Evolutionary conservation across 108 stramenopile species (phyloP).

Genomic region (Cyclotella cryptica): DNA sequence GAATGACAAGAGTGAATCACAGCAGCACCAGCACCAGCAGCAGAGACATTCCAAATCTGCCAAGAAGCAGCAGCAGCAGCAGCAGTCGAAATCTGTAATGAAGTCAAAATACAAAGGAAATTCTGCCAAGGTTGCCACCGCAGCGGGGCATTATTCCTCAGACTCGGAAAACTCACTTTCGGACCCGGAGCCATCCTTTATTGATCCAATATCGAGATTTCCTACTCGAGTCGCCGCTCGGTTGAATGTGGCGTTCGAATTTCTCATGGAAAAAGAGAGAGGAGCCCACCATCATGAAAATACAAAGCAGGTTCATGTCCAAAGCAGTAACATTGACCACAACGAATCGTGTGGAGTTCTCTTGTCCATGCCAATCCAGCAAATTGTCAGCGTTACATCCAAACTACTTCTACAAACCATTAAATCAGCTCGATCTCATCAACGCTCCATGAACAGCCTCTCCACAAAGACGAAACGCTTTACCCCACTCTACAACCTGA

Average conservation of each 20-base stretch:
- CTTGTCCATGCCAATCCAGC: constrained; percentile 35
- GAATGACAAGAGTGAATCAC: constrained; percentile 10
- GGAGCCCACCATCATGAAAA: neutral
- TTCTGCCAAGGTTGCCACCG: neutral
- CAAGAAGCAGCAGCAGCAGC: constrained; percentile 4
- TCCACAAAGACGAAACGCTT: constrained; percentile 12
- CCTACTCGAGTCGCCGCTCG: constrained; percentile 43
- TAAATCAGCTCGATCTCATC: constrained; percentile 17
- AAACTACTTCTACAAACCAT: constrained; percentile 33
- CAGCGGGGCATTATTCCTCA: neutral
- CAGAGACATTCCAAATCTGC: too few relatives aligned
- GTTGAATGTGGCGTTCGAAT: constrained; percentile 37
- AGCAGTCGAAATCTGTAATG: constrained; percentile 1
- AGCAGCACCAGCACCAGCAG: neutral
- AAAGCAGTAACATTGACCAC: neutral
- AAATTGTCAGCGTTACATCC: constrained; percentile 21
- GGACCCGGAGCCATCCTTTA: constrained; percentile 27
- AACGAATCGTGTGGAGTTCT: constrained; percentile 33
- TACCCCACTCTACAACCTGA: constrained; percentile 16
- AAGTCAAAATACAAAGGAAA: neutral
- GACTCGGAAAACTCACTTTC: constrained; percentile 33
- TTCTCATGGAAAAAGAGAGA: constrained; percentile 31
- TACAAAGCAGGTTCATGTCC: neutral
- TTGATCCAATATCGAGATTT: constrained; percentile 43
- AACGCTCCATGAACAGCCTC: constrained; percentile 25